Conservation (phyloP, 306 rosid species). For the Fagus crenata region DNA sequence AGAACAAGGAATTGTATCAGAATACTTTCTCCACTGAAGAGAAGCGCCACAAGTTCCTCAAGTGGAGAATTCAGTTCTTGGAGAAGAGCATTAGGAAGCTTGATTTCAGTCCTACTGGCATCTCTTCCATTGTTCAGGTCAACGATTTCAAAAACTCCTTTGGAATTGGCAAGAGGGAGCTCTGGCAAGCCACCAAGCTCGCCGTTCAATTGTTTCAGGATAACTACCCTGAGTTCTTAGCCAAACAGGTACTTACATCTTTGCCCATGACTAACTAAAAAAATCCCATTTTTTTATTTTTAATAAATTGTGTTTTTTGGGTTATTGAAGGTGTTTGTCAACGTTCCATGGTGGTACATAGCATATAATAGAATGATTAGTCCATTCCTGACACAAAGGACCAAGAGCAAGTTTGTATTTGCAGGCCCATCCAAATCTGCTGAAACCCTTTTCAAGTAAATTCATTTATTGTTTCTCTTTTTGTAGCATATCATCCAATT, state of each 20-base stretch:
- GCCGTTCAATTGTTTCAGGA: constrained; percentile 59
- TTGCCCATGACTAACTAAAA: too few relatives aligned
- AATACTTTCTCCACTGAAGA: constrained; percentile 47
- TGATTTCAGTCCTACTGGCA: constrained; percentile 47
- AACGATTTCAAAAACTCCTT: constrained; percentile 54
- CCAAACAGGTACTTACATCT: constrained; percentile 45
- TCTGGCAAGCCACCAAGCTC: constrained; percentile 42
- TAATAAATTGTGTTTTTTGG: constrained; percentile 1
- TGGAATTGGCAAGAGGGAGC: constrained; percentile 47
- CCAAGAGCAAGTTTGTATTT: constrained; percentile 86
- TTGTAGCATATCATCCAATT: neutral
- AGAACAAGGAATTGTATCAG: constrained; percentile 50
- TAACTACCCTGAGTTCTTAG: constrained; percentile 60
- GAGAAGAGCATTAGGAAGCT: constrained; percentile 56
- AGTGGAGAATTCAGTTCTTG: constrained; percentile 53
- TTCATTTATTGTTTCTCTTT: neutral
- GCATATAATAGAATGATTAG: constrained; percentile 53
- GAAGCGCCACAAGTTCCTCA: constrained; percentile 45
- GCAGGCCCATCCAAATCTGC: constrained; percentile 81
- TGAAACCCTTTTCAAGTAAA: constrained; percentile 76
- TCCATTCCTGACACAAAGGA: constrained; percentile 60
- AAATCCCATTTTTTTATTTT: neutral
- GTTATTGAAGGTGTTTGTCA: constrained; percentile 46
- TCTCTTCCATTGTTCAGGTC: constrained; percentile 53
- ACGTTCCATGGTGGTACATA: constrained; percentile 64